Conservation (phyloP, 345 rosid genomes). For the Linum lewisii region DNA sequence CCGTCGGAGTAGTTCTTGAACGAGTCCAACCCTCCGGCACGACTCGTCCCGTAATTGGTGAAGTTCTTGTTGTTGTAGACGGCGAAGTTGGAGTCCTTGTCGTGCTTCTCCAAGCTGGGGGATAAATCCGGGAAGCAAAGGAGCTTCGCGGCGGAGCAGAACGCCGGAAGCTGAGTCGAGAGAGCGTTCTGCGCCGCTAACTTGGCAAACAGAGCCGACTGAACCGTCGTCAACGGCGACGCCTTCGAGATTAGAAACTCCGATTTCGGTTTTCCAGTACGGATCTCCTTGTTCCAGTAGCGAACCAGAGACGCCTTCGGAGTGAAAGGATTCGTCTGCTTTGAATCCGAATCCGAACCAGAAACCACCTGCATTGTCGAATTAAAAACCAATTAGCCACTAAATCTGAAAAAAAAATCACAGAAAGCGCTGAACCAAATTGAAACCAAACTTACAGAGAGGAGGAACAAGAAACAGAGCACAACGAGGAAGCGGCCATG, state of each 20-base stretch:
- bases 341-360: no score
- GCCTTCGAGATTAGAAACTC: slow-evolving; percentile 65
- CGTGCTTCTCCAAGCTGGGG: slow-evolving; percentile 9
- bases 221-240: slow-evolving; percentile 58
- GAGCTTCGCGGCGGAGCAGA: slow-evolving; percentile 76
- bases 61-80: slow-evolving; percentile 54
- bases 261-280: slow-evolving; percentile 30
- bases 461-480: background rate
- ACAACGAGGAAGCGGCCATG: no score
- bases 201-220: slow-evolving; percentile 53
- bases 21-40: slow-evolving; percentile 41
- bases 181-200: slow-evolving; percentile 56
- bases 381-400: background rate
- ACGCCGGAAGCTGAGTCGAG: slow-evolving; percentile 45
- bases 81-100: slow-evolving; percentile 40
- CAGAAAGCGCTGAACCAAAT: background rate
- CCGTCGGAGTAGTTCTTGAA: slow-evolving; percentile 43
- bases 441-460: background rate
- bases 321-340: slow-evolving; percentile 60
- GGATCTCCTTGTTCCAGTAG: slow-evolving; percentile 82
- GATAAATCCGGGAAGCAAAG: slow-evolving; percentile 55
- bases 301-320: slow-evolving; percentile 68
- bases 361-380: slow-evolving; percentile 20
- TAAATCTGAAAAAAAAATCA: background rate
- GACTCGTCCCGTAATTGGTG: slow-evolving; percentile 52